Evolutionary conservation across 2,329 filamentous ascomycete species (phyloP).

Genomic region (Hymenoscyphus repandus): DNA sequence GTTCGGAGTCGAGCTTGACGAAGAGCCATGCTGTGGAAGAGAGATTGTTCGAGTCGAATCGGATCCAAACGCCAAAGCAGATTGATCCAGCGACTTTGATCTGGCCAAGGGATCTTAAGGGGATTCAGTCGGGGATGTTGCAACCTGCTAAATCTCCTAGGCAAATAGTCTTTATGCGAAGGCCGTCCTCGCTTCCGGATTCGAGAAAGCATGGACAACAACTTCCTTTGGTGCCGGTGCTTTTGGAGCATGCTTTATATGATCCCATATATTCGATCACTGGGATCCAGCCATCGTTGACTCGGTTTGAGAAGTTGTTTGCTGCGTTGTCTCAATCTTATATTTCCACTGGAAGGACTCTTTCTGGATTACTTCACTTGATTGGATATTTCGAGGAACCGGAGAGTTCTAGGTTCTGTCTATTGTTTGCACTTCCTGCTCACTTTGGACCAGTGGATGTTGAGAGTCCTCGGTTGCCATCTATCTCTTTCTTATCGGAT

Average conservation of each 20-base stretch:
- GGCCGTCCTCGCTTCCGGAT: constrained; percentile 20
- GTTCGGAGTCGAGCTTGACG: constrained; percentile 14
- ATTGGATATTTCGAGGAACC: constrained; percentile 72
- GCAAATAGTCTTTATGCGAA: constrained; percentile 31
- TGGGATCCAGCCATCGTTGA: constrained; percentile 59
- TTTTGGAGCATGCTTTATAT: constrained; percentile 67
- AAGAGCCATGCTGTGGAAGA: constrained; percentile 31
- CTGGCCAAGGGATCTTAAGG: constrained; percentile 32
- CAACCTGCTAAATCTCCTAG: constrained; percentile 32
- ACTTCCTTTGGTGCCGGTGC: constrained; percentile 39
- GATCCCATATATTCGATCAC: constrained; percentile 57
- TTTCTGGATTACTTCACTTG: constrained; percentile 54
- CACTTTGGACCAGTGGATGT: constrained; percentile 55
- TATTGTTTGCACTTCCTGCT: constrained; percentile 69
- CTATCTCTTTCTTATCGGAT: constrained; percentile 45
- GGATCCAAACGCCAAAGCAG: constrained; percentile 56
- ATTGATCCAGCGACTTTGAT: constrained; percentile 51
- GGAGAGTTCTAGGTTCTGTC: constrained; percentile 61
- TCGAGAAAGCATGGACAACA: constrained; percentile 19
- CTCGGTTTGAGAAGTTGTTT: constrained; percentile 59
- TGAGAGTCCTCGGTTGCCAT: constrained; percentile 40
- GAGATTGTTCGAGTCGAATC: constrained; percentile 48
- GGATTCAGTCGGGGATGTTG: constrained; percentile 20
- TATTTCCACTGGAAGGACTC: constrained; percentile 48
- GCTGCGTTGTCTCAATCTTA: constrained; percentile 41